Percentiles rank a stretch among this genome's conserved stretches.
Evolutionary conservation across 257 asterid species (phyloP).

Genomic region (Thymus quinquecostatus): DNA sequence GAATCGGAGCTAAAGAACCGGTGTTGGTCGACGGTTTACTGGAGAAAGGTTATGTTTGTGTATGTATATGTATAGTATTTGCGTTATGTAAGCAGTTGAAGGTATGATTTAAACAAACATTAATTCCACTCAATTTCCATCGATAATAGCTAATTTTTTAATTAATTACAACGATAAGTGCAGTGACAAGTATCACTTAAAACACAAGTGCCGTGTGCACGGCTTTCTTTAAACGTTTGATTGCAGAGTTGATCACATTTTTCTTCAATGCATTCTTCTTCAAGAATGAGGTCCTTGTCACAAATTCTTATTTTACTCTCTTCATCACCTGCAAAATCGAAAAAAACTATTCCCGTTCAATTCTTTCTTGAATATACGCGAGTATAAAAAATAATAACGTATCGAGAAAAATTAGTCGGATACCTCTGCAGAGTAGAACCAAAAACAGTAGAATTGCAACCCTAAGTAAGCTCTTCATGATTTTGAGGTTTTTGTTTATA

Average conservation of each 20-base stretch:
- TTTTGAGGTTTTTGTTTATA: background rate
- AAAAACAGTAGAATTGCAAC: background rate
- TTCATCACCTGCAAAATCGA: background rate
- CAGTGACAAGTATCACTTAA: background rate
- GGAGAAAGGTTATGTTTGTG: no score
- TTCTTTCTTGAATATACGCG: no score
- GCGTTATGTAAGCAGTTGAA: no score
- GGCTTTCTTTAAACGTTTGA: background rate
- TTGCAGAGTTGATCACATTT: background rate
- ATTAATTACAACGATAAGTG: background rate
- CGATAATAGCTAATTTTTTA: no score
- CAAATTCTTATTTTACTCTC: background rate
- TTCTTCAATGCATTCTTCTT: background rate
- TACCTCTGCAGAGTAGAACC: slow-evolving; percentile 2
- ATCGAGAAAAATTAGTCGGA: no score
- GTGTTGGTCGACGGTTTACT: no score
- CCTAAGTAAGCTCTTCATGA: slow-evolving; percentile 7
- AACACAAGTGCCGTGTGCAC: background rate
- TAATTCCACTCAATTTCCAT: background rate
- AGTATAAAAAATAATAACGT: no score
- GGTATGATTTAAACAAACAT: no score
- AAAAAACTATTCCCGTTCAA: no score
- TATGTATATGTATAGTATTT: no score
- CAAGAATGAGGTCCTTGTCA: background rate
- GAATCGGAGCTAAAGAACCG: no score